These are phyloP conservation scores for Coffea humblotiana DNA, from an alignment of 305 asterid species.

Conservation along the genomic window DNA sequence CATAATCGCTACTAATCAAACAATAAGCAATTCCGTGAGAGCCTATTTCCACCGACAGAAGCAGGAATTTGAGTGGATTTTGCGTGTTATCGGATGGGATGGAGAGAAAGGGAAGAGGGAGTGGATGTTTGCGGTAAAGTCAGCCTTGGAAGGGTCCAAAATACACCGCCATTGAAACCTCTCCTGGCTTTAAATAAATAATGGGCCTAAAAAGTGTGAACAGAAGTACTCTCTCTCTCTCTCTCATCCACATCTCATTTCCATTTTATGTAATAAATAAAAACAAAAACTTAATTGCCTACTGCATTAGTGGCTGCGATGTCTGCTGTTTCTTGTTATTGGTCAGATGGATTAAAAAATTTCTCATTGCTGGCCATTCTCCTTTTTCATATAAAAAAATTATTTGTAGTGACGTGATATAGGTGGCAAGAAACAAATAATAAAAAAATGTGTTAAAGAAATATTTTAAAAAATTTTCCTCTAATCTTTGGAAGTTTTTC, in stretches of 20 bases:
- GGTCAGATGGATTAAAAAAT: neutral
- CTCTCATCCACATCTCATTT: conserved; percentile 42
- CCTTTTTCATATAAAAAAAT: neutral
- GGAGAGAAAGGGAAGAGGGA: neutral
- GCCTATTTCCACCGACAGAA: neutral
- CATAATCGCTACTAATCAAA: conserved; percentile 26
- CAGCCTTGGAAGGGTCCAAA: conserved; percentile 45
- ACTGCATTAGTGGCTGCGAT: neutral
- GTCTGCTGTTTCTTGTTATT: conserved; percentile 9
- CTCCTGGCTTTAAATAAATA: conserved; percentile 35
- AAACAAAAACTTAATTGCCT: neutral
- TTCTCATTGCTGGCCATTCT: neutral
- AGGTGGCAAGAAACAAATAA: neutral
- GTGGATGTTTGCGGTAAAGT: conserved; percentile 21
- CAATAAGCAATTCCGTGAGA: no score
- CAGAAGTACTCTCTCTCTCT: conserved; percentile 6
- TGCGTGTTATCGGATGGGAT: neutral
- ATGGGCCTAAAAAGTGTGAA: conserved; percentile 34
- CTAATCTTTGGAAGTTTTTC: no score
- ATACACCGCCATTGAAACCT: conserved; percentile 59
- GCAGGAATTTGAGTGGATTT: conserved; percentile 1
- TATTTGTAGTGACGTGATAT: neutral
- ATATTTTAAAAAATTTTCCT: no score
- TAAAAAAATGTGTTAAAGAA: neutral
- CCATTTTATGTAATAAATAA: neutral